Conservation (phyloP, 2,329 filamentous ascomycete species). For the Bipolaris gigantea region DNA sequence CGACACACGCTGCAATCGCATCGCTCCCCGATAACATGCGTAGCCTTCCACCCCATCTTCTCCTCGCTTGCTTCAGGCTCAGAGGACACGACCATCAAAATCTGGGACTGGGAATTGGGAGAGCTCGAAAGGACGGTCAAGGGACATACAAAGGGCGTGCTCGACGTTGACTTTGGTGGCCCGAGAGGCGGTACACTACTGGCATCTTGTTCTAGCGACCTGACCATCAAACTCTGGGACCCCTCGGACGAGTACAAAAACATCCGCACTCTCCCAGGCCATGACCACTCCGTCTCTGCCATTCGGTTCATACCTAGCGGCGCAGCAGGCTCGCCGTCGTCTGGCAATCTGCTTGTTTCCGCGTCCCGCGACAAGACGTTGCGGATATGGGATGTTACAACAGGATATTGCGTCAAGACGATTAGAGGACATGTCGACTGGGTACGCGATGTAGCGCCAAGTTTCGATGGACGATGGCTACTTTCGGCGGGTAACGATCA, state of each 20-base stretch:
- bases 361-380: conserved; percentile 84
- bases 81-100: conserved; percentile 91
- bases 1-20: conserved; percentile 84
- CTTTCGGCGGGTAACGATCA: conserved; percentile 82
- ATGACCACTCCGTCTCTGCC: conserved; percentile 88
- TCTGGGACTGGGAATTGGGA: conserved; percentile 95
- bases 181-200: conserved; percentile 77
- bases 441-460: conserved; percentile 87
- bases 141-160: conserved; percentile 84
- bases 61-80: conserved; percentile 87
- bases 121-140: conserved; percentile 90
- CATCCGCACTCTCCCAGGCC: conserved; percentile 84
- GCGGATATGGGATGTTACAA: conserved; percentile 89
- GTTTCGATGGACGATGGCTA: conserved; percentile 79
- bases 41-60: conserved; percentile 91
- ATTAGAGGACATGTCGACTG: conserved; percentile 82
- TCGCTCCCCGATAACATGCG: conserved; percentile 76
- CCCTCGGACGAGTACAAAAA: conserved; percentile 93
- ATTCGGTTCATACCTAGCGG: conserved; percentile 87
- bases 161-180: conserved; percentile 89
- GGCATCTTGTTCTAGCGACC: conserved; percentile 81
- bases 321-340: conserved; percentile 74
- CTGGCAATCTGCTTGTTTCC: conserved; percentile 81
- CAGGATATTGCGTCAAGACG: conserved; percentile 91
- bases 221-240: conserved; percentile 96